phyloP scores from a whole-genome alignment of 768 basidiomycete species.

The Mycena metata region DNA sequence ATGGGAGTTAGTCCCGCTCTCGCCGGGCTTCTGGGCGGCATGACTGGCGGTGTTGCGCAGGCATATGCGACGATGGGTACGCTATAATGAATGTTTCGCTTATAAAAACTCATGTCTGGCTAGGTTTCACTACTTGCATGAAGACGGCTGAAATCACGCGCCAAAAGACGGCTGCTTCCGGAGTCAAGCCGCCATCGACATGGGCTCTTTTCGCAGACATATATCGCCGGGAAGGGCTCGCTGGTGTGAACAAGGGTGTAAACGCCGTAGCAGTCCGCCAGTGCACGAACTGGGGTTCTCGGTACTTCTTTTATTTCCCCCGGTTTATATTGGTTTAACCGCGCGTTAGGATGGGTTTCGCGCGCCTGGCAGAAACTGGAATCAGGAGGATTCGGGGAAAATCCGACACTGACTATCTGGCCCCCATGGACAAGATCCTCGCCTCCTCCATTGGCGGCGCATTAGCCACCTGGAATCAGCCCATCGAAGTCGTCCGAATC shows the following conservation, averaged over 20 bases:
- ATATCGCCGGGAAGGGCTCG: conserved; percentile 92
- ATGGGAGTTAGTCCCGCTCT: conserved; percentile 84
- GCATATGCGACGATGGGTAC: conserved; percentile 99
- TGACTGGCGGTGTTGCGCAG: conserved; percentile 97
- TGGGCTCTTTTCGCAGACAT: conserved; percentile 97
- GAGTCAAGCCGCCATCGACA: conserved; percentile 90
- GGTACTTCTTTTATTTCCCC: conserved; percentile 58
- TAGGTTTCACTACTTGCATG: conserved; percentile 99
- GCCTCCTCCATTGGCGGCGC: conserved; percentile 94
- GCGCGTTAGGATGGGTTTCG: conserved; percentile 88
- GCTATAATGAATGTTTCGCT: conserved; percentile 46
- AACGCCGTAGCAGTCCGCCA: conserved; percentile 94
- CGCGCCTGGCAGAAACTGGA: conserved; percentile 87
- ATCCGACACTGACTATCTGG: conserved; percentile 78
- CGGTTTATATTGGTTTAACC: conserved; percentile 6
- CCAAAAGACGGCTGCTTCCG: conserved; percentile 89
- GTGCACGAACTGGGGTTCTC: conserved; percentile 94
- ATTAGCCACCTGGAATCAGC: conserved; percentile 98
- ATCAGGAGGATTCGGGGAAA: conserved; percentile 88
- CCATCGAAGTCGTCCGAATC: conserved; percentile 96
- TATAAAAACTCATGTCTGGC: conserved; percentile 10
- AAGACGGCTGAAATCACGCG: conserved; percentile 99
- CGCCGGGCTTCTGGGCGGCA: conserved; percentile 94
- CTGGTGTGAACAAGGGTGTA: conserved; percentile 99
- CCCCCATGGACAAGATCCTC: conserved; percentile 87